Conservation (phyloP, 495 filamentous ascomycete genomes). For the Aspergillus funiculosus region DNA sequence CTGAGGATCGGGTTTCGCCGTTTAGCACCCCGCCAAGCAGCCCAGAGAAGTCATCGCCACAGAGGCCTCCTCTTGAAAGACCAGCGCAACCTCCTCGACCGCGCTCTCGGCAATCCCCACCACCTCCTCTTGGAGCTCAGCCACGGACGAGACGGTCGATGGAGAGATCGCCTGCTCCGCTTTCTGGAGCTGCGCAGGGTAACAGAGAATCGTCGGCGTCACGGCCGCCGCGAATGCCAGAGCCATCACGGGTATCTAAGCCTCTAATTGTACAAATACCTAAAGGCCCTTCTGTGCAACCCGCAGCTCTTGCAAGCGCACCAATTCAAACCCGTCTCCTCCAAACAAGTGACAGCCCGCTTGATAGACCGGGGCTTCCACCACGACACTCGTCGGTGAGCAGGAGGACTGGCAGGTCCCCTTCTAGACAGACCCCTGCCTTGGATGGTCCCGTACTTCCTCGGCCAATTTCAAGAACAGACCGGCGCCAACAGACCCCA, state of each 20-base stretch:
- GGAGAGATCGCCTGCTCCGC: constrained; percentile 23
- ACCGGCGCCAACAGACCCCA: constrained; percentile 7
- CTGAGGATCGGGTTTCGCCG: constrained; percentile 63
- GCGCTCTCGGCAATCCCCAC: constrained; percentile 16
- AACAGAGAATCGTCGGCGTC: constrained; percentile 30
- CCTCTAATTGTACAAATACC: constrained; percentile 37
- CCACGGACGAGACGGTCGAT: constrained; percentile 26
- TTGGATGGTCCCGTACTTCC: constrained; percentile 15
- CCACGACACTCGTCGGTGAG: constrained; percentile 36
- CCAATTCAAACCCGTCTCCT: constrained; percentile 25
- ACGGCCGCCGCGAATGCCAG: constrained; percentile 21
- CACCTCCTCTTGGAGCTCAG: constrained; percentile 19
- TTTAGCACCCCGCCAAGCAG: constrained; percentile 88
- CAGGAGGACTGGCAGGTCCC: constrained; percentile 26
- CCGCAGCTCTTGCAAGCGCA: constrained; percentile 21
- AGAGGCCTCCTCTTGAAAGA: constrained; percentile 16
- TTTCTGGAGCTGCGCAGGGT: constrained; percentile 15
- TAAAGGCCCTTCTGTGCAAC: constrained; percentile 15
- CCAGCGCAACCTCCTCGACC: constrained; percentile 10
- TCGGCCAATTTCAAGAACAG: constrained; percentile 19
- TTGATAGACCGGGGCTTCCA: constrained; percentile 57
- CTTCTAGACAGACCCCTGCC: constrained; percentile 26
- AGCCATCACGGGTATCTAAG: constrained; percentile 28
- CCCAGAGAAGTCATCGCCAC: constrained; percentile 49
- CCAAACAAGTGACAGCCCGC: constrained; percentile 33